phyloP scores from a whole-genome alignment of 1,284 basidiomycete genomes.

The Retiboletus fuscus region DNA sequence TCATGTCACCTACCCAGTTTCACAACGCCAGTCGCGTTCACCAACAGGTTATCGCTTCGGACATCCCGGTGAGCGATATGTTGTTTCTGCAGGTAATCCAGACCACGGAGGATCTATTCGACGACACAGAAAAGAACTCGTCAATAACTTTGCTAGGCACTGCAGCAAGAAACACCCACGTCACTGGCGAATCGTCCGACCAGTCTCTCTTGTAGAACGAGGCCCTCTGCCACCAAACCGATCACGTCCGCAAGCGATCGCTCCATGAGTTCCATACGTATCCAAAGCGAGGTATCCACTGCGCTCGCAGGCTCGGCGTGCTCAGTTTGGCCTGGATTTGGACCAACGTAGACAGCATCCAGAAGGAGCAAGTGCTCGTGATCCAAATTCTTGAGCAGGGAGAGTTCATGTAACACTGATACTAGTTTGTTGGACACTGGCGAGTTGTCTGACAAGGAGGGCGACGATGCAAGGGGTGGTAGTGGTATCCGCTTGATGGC shows the following conservation, averaged over 20 bases:
- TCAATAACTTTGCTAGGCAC: conserved; percentile 8
- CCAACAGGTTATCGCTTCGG: conserved; percentile 80
- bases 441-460: conserved; percentile 35
- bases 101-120: conserved; percentile 67
- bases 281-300: conserved; percentile 68
- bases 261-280: conserved; percentile 88
- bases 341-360: conserved; percentile 76
- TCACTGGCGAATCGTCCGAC: conserved; percentile 79
- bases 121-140: not conserved
- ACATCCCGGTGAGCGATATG: conserved; percentile 82
- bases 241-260: conserved; percentile 83
- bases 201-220: conserved; percentile 71
- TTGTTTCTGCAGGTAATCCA: conserved; percentile 71
- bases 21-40: conserved; percentile 73
- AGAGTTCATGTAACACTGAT: conserved; percentile 70
- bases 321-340: conserved; percentile 59
- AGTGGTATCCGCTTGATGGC: conserved; percentile 80
- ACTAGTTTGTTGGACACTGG: conserved; percentile 68
- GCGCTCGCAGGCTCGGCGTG: conserved; percentile 8
- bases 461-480: conserved; percentile 52
- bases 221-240: conserved; percentile 66
- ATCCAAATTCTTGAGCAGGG: conserved; percentile 63
- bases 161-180: conserved; percentile 58
- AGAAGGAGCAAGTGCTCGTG: conserved; percentile 73
- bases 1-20: conserved; percentile 71